These are phyloP conservation scores for Pulveroboletus sp. DNA, from an alignment of 1,284 basidiomycete genomes.

Conservation along the genomic window DNA sequence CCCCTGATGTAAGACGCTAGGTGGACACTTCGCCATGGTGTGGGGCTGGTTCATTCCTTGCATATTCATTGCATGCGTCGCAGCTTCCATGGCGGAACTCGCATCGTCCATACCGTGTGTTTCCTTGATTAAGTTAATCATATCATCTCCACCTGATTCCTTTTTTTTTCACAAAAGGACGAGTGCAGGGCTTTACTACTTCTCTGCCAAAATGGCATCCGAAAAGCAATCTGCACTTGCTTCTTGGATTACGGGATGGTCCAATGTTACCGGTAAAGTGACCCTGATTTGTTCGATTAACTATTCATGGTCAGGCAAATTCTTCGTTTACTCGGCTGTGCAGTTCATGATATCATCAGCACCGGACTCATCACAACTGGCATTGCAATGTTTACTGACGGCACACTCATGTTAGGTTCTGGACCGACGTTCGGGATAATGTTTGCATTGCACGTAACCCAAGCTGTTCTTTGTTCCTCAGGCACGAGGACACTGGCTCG, in stretches of 20 bases:
- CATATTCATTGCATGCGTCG: slow-evolving; percentile 62
- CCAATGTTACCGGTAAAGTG: slow-evolving; percentile 55
- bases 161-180: slow-evolving; percentile 41
- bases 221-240: slow-evolving; percentile 55
- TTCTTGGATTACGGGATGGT: slow-evolving; percentile 69
- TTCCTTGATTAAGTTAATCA: not conserved
- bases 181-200: slow-evolving; percentile 70
- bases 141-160: not conserved
- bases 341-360: slow-evolving; percentile 24
- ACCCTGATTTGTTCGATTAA: slow-evolving; percentile 70
- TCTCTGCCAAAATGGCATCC: slow-evolving; percentile 66
- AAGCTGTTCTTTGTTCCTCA: slow-evolving; percentile 68
- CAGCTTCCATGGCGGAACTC: slow-evolving; percentile 66
- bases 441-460: slow-evolving; percentile 55
- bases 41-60: slow-evolving; percentile 75
- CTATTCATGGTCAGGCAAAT: slow-evolving; percentile 52
- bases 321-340: not conserved
- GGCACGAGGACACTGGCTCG: slow-evolving; percentile 63
- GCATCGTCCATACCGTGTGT: slow-evolving; percentile 74
- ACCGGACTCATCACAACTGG: slow-evolving; percentile 72
- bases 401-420: slow-evolving; percentile 46
- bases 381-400: slow-evolving; percentile 57
- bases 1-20: slow-evolving; percentile 28
- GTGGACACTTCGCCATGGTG: slow-evolving; percentile 71
- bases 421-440: slow-evolving; percentile 67